These are phyloP conservation scores for Halophytophthora batemanensis DNA, from an alignment of 352 stramenopile species.

Conservation along the genomic window DNA sequence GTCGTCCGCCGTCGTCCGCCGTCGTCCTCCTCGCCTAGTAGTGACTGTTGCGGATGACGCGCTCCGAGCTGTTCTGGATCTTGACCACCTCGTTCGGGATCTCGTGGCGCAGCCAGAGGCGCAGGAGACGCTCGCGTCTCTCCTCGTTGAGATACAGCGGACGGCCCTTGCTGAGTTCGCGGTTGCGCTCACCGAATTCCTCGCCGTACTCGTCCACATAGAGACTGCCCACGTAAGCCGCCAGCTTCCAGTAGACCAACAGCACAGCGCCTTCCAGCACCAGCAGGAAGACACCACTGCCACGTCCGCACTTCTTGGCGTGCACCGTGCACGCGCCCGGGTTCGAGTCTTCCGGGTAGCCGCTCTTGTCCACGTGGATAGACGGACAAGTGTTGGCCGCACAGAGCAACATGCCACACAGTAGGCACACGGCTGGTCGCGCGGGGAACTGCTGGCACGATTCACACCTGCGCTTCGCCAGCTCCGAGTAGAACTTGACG, in stretches of 20 bases:
- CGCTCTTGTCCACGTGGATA: conserved; percentile 62
- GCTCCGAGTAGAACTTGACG: conserved; percentile 82
- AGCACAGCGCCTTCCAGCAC: conserved; percentile 82
- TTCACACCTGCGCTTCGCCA: conserved; percentile 78
- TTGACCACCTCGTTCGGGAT: conserved; percentile 87
- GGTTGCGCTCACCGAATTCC: conserved; percentile 83
- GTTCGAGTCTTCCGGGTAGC: conserved; percentile 77
- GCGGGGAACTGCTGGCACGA: conserved; percentile 77
- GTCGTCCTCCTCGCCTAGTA: conserved; percentile 39
- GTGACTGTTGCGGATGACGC: conserved; percentile 85
- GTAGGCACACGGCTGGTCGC: conserved; percentile 79
- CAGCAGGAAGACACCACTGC: conserved; percentile 79
- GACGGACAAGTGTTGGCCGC: conserved; percentile 79
- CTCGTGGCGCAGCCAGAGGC: conserved; percentile 75
- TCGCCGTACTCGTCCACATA: conserved; percentile 89
- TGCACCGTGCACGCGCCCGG: conserved; percentile 81
- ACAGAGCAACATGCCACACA: conserved; percentile 78
- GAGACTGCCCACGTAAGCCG: conserved; percentile 76
- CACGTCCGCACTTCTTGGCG: conserved; percentile 81
- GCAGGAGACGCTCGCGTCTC: conserved; percentile 63
- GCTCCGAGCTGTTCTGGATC: conserved; percentile 87
- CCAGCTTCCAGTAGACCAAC: conserved; percentile 85
- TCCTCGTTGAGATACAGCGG: conserved; percentile 79
- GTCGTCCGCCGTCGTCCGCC: too few relatives aligned
- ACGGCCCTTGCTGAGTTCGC: conserved; percentile 75